Base-by-base conservation (phyloP, 1,139 yeast genomes). In the Candida sp. region DNA sequence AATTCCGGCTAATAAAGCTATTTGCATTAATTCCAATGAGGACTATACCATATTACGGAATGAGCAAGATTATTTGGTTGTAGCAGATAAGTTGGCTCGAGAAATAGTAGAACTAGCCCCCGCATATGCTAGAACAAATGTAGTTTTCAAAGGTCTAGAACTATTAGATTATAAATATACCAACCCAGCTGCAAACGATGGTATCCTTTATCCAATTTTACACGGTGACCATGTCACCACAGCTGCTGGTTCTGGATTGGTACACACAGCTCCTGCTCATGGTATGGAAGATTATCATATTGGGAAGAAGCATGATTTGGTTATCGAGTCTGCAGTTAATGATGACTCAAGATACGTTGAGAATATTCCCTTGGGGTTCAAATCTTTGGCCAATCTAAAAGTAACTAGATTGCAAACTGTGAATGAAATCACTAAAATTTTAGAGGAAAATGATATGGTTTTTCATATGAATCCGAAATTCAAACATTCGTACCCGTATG, bases 231-330 rank as follows among this genome's bases (percentile, higher is more conserved):
- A 91, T 64, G 98, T 95, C 9, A 82, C 90, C 1, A 78, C 79
- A 42, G 56, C 77, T 1, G 82, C 95, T 0, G 99, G 99, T 64
- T 89, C 99, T 0, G 99, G 99, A 1, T 67, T 95, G 12, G 99
- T 93, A 1, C 99, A 93, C 57, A 87, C 90, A 15, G 98, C 99
- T 0, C 98, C 99, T 1, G 98, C 97, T 0, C 99, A 93, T 61
- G 99, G 99, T 53, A 81, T 84, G 56, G 99, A 95, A 51, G 99
- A 93, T 68, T 91, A 88, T 59, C 57, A 84, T 22, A 73, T 86
- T 27, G 95, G 96, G 22, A 65, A 76, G 46, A 64, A 71, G 21
- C 67, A 85, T 49, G 71, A 70, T 0, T 72, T 95, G 29, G 70
- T 65, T 7, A 78, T 88, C 1, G 77, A 71, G 47, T 88, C 97